phyloP scores from a whole-genome alignment of 2,329 filamentous ascomycete species.

The Xylariaceae sp. region DNA sequence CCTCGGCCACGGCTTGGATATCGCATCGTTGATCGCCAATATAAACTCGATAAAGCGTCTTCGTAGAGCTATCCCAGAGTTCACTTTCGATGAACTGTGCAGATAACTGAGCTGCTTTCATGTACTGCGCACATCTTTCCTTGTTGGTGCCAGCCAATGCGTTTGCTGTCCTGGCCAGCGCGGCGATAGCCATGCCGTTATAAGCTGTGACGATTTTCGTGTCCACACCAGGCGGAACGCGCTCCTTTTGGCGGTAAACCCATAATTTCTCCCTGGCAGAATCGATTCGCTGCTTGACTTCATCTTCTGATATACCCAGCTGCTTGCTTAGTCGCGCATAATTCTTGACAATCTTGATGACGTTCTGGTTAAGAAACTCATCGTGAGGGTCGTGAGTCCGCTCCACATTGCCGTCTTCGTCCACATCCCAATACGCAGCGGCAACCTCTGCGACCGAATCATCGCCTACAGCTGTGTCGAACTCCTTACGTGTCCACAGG shows the following conservation, averaged over 20 bases:
- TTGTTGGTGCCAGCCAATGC: constrained; percentile 54
- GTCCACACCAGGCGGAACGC: constrained; percentile 74
- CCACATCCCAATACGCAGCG: constrained; percentile 80
- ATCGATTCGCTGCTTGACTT: constrained; percentile 64
- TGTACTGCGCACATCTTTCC: constrained; percentile 49
- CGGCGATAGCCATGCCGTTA: constrained; percentile 84
- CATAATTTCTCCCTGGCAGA: constrained; percentile 64
- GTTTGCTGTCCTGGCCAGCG: constrained; percentile 70
- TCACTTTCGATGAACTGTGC: constrained; percentile 68
- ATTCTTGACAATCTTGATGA: constrained; percentile 67
- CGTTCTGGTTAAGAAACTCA: constrained; percentile 92
- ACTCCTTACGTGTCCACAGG: constrained; percentile 86
- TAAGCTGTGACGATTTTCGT: constrained; percentile 83
- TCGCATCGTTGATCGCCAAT: constrained; percentile 53
- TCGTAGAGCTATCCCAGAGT: constrained; percentile 63
- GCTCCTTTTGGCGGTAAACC: constrained; percentile 67
- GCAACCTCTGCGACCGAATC: constrained; percentile 65
- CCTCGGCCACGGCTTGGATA: constrained; percentile 78
- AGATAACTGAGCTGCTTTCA: constrained; percentile 62
- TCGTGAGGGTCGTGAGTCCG: constrained; percentile 83
- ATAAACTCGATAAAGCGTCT: constrained; percentile 70
- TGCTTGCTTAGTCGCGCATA: constrained; percentile 67
- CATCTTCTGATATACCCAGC: constrained; percentile 66
- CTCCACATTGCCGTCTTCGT: constrained; percentile 79
- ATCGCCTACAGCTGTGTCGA: constrained; percentile 68